A percentile compares a stretch with the other conserved stretches of the same genome.
Evolutionary conservation across 176 grass and related monocot genomes (phyloP).

Genomic region (Miscanthus lutarioriparius): DNA sequence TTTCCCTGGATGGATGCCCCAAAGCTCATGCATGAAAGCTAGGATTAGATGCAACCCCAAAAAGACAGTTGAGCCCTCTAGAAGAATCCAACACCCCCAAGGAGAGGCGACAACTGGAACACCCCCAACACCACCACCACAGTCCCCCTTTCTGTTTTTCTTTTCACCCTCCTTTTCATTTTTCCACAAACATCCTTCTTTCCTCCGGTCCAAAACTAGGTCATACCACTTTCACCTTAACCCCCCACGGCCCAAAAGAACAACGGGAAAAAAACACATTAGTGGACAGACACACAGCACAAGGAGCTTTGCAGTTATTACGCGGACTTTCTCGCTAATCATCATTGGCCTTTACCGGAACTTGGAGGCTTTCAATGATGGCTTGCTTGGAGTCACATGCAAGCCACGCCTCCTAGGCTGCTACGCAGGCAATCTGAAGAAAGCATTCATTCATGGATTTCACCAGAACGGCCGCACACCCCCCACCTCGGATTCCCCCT

Average conservation of each 20-base stretch:
- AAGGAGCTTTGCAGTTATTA: not conserved
- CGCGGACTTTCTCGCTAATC: not conserved
- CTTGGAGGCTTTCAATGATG: slow-evolving; percentile 9
- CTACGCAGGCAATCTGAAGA: no score
- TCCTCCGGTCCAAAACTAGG: not conserved
- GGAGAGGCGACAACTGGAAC: not conserved
- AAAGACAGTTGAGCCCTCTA: not conserved
- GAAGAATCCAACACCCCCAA: not conserved
- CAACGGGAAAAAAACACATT: not conserved
- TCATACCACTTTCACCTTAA: not conserved
- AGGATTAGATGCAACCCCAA: not conserved
- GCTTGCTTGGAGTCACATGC: slow-evolving; percentile 23
- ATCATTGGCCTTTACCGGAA: not conserved
- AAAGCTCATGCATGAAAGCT: not conserved
- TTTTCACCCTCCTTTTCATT: not conserved
- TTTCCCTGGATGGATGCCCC: slow-evolving; percentile 3
- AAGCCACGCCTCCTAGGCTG: not conserved
- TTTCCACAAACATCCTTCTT: not conserved
- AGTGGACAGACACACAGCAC: not conserved
- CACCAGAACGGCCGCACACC: not conserved
- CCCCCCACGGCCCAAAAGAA: not conserved
- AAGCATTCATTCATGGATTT: not conserved
- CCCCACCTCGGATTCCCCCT: slow-evolving; percentile 31
- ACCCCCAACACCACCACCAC: not conserved
- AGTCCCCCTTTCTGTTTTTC: not conserved